Base-by-base conservation (phyloP, 2,329 filamentous ascomycete species). In the Sporothrix mexicana region DNA sequence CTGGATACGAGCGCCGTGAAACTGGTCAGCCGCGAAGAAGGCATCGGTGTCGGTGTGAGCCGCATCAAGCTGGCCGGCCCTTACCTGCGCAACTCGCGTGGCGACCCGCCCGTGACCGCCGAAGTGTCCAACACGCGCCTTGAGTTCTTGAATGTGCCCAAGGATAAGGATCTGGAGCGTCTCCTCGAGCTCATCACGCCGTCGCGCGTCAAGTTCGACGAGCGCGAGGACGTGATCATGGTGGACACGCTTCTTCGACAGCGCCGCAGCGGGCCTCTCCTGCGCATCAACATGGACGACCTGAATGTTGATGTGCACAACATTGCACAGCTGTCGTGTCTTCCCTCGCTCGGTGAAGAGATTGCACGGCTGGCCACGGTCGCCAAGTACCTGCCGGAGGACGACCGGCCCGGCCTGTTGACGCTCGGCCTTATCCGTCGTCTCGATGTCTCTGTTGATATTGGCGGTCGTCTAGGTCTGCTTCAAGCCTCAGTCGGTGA, bases 301-400 rank as follows among this genome's bases (percentile, higher is more conserved):
- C 81, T 94, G 20, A 89, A 90, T 69, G 83, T 91, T 25, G 84
- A 87, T 3, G 82, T 96, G 17, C 85, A 85, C 8, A 89, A 90
- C 74, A 81, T 93, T 53, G 84, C 88, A 12, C 89, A 92, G 76
- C 83, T 97, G 17, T 84, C 88, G 10, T 88, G 88, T 57, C 84
- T 99, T 15, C 88, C 91, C 8, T 86, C 87, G 12, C 86, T 99
- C 9, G 91, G 88, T 0, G 91, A 93, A 75, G 96, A 99, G 78
- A 80, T 98, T 67, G 87, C 91, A 6, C 93, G 92, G 76, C 85
- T 99, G 5, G 93, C 94, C 0, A 95, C 91, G 0, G 94, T 99
- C 36, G 89, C 95, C 7, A 98, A 98, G 79, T 98, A 98, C 79
- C 86, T 99, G 2, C 95, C 96, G 0, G 95, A 99, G 77, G 96